Evolutionary conservation across 257 asterid species (phyloP), one percentile per base, ranked within the genome.

Genomic region (Perilla frutescens): DNA sequence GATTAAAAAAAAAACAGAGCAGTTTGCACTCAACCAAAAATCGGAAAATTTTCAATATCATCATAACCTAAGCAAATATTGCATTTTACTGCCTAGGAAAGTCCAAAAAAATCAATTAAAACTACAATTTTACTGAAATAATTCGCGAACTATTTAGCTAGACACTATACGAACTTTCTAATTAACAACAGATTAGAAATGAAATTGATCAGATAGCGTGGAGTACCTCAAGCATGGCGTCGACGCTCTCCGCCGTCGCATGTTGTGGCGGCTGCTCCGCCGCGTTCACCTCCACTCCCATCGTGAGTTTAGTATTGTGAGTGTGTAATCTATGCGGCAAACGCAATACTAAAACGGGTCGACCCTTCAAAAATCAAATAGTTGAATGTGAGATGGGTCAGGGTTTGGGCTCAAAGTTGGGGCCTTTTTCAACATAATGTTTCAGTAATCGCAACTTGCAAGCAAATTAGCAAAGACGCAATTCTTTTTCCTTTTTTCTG

Each of bases 221-320:
- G 62, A 31, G 37, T 61, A 88, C 91, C 94, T 82, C 90, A 8
- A 86, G 88, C 71, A 86, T 74, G 32, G 85, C 87, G 7, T 82
- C 86, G 39, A 84, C 49, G 68, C 51, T 53, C 8, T 82, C 91
- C 62, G 80, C 10, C 58, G 78, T 45, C 37, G 82, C 70, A 57
- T 59, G 87, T 4, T 60, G 81, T 4, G 73, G 73, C 75, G 74
- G 75, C 53, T 54, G 83, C 36, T 66, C 87, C 40, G 76, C 77
- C 0, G 62, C 20, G 63, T 63, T 75, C 73, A n/a, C 78, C 57
- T 50, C 70, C 13, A 77, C 84, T 62, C 87, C 93, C 89, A 85
- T 87, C 65, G 15, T 13, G 5, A 57, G 29, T 14, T 43, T 40
- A 10, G 2, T 31, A 57, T 5, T 11, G 62, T 26, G 56, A 2